Percentiles rank a stretch among this genome's conserved stretches.
These are phyloP conservation scores for Paracoccidioides lutzii DNA, from an alignment of 2,329 filamentous ascomycete genomes.

Conservation along the genomic window DNA sequence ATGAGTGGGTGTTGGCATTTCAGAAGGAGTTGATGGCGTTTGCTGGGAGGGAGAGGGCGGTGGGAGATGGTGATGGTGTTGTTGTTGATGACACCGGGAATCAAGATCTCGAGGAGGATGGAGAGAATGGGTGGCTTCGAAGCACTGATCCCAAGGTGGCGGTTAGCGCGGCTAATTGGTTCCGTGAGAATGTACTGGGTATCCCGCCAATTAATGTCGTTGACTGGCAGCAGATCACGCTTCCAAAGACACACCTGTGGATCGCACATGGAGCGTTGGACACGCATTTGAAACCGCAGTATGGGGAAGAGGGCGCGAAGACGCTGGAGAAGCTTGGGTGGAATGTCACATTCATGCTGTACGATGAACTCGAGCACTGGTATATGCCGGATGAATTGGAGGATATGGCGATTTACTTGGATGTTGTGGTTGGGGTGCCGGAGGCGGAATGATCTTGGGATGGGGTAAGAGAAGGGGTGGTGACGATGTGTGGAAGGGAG, in stretches of 20 bases:
- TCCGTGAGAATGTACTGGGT: slow-evolving; percentile 6
- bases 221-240: background rate
- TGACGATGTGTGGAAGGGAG: background rate
- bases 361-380: slow-evolving; percentile 12
- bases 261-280: slow-evolving; percentile 9
- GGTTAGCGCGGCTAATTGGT: background rate
- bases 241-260: slow-evolving; percentile 8
- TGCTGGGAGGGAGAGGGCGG: background rate
- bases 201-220: slow-evolving; percentile 5
- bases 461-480: background rate
- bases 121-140: background rate
- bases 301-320: slow-evolving; percentile 7
- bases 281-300: slow-evolving; percentile 2
- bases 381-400: slow-evolving; percentile 10
- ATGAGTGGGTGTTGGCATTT: slow-evolving; percentile 34
- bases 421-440: slow-evolving; percentile 6
- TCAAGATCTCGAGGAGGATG: background rate
- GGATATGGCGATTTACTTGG: slow-evolving; percentile 11
- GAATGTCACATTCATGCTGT: slow-evolving; percentile 12
- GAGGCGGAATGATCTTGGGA: slow-evolving; percentile 1
- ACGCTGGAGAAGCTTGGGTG: slow-evolving; percentile 10
- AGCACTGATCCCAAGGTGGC: background rate
- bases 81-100: background rate
- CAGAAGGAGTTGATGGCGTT: slow-evolving; percentile 22
- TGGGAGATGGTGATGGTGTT: background rate